Evolutionary conservation across 2,329 filamentous ascomycete genomes (phyloP).

Genomic region (Alternaria panax): DNA sequence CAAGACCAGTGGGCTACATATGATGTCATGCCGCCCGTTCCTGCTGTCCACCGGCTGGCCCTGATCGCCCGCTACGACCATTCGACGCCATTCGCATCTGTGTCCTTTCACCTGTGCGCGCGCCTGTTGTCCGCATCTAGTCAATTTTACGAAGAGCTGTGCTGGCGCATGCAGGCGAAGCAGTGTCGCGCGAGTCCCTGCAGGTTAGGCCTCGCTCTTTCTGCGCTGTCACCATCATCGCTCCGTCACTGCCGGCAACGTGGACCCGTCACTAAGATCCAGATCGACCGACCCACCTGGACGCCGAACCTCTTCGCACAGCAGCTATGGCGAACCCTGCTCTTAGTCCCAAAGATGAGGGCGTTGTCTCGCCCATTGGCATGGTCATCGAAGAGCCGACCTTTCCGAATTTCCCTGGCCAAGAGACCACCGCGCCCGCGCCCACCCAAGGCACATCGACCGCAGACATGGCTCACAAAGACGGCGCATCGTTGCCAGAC

Average conservation of each 20-base stretch:
- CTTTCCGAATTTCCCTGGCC: slow-evolving; percentile 30
- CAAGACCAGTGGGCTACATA: neutral
- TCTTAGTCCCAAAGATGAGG: slow-evolving; percentile 10
- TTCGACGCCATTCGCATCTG: slow-evolving; percentile 1
- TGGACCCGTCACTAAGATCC: neutral
- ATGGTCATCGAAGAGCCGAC: slow-evolving; percentile 31
- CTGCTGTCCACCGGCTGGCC: slow-evolving; percentile 5
- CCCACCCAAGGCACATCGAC: neutral
- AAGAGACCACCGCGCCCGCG: slow-evolving; percentile 6
- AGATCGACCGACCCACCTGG: slow-evolving; percentile 1
- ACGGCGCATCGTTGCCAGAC: neutral
- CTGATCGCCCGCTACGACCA: neutral
- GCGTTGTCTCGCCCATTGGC: slow-evolving; percentile 27
- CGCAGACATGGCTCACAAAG: neutral
- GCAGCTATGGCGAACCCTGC: slow-evolving; percentile 28
- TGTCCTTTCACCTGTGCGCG: neutral
- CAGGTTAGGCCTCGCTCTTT: neutral
- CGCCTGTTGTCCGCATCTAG: slow-evolving; percentile 1
- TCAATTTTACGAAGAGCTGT: neutral
- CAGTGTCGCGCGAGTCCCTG: slow-evolving; percentile 5
- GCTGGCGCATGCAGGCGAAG: slow-evolving; percentile 9
- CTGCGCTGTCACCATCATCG: slow-evolving; percentile 7
- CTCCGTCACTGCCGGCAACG: slow-evolving; percentile 2
- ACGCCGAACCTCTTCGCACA: neutral
- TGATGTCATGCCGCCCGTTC: slow-evolving; percentile 17